These are phyloP conservation scores for Rhizopogon sp. DNA, from an alignment of 768 basidiomycete species.

Conservation along the genomic window DNA sequence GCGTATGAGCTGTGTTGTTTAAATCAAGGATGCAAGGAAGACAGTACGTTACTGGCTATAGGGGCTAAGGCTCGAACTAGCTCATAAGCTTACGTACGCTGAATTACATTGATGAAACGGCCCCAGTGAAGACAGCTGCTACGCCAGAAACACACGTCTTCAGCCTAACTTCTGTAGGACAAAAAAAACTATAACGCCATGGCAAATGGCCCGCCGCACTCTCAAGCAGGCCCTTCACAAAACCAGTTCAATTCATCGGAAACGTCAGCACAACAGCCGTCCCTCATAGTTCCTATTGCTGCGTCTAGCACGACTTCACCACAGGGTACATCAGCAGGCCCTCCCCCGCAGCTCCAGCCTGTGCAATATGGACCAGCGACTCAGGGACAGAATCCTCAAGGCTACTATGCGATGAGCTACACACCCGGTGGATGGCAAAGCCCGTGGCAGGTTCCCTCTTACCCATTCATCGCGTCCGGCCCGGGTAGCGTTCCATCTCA, in stretches of 20 bases:
- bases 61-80: too few species aligned
- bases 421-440: slow-evolving; percentile 28
- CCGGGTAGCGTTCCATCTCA: slow-evolving; percentile 27
- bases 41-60: too few species aligned
- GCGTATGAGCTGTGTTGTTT: too few species aligned
- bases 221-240: slow-evolving; percentile 36
- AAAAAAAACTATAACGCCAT: slow-evolving; percentile 13
- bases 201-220: slow-evolving; percentile 37
- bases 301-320: slow-evolving; percentile 6
- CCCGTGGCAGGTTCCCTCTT: slow-evolving; percentile 29
- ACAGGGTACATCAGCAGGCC: slow-evolving; percentile 8
- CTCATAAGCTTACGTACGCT: too few species aligned
- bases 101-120: too few species aligned
- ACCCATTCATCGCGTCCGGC: slow-evolving; percentile 18
- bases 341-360: slow-evolving; percentile 15
- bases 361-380: slow-evolving; percentile 9
- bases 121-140: too few species aligned
- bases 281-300: slow-evolving; percentile 6
- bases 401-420: slow-evolving; percentile 29
- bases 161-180: too few species aligned
- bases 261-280: slow-evolving; percentile 2
- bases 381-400: slow-evolving; percentile 21
- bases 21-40: too few species aligned
- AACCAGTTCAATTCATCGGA: slow-evolving; percentile 7
- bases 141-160: too few species aligned